Base-by-base conservation (phyloP, 768 basidiomycete genomes). In the Termitomyces sp. region DNA sequence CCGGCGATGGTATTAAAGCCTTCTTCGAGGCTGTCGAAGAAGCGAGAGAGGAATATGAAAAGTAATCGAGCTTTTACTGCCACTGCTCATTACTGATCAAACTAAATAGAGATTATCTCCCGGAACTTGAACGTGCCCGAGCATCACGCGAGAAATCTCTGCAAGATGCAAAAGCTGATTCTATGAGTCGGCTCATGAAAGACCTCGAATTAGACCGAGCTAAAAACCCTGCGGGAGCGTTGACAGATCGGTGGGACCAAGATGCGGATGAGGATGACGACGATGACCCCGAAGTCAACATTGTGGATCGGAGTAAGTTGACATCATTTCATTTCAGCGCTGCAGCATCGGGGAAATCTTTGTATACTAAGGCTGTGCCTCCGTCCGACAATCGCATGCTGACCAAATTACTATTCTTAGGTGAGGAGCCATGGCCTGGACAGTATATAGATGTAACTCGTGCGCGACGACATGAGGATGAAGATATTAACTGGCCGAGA, bases 1-100 rank as follows among this genome's bases (percentile, higher is more conserved):
- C 97, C 1, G 97, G 97, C n/a, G 89, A 86, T 33, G 97, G 97
- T 4, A 83, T 99, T 67, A 79, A 87, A 62, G 91, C 91, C 55
- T 97, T 99, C 71, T 91, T 99, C 67, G 84, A 88, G 33, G 94
- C 93, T 2, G 94, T 99, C 11, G 89, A 95, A 63, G 88, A 84
- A 33, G 93, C 91, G 2, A 78, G 93, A 64, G 78, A 85, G 57
- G 95, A 95, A 72, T 99, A 97, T 72, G 87, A 91, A 72, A 87
- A 78, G 95, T 97, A 67, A 65, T 85, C 72, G 53, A 54, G 51
- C 45, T 53, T 5, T 18, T 57, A 27, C 53, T 50, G 31, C 31
- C 15, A 31, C 27, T 44, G 44, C 50, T 31, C 51, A 46, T 46
- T 42, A 53, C 58, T 60, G 58, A 54, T 48, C 9, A 53, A 34